These are phyloP conservation scores for Halteria grandinella DNA, from an alignment of 73 alveolate species.

Conservation along the genomic window DNA sequence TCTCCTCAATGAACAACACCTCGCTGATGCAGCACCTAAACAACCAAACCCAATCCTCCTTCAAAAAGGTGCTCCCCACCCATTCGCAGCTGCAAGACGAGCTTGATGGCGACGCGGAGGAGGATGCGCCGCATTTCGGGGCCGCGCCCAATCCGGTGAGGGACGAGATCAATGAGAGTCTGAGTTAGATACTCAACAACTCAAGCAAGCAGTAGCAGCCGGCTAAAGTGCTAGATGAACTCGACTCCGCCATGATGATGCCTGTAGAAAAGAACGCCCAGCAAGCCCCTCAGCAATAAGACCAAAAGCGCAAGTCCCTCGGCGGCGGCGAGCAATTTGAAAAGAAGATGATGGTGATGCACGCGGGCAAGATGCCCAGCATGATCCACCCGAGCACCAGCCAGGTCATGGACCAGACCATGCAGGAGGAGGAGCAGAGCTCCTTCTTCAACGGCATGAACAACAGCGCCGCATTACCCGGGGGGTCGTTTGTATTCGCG, in stretches of 20 bases:
- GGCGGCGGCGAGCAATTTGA: slow-evolving; percentile 70
- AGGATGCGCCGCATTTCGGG: slow-evolving; percentile 63
- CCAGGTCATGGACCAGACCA: slow-evolving; percentile 53
- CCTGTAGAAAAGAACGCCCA: too few relatives aligned
- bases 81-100: slow-evolving; percentile 37
- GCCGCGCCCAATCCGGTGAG: slow-evolving; percentile 3
- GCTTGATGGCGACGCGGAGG: slow-evolving; percentile 64
- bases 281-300: too few relatives aligned
- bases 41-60: slow-evolving; percentile 5
- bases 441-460: slow-evolving; percentile 54
- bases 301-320: slow-evolving; percentile 1
- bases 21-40: slow-evolving; percentile 29
- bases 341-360: slow-evolving; percentile 28
- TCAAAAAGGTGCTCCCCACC: slow-evolving; percentile 55
- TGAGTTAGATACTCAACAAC: too few relatives aligned
- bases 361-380: slow-evolving; percentile 74
- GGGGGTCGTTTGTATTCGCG: background rate
- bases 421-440: slow-evolving; percentile 56
- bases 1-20: too few relatives aligned
- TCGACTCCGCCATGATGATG: too few relatives aligned
- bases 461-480: background rate
- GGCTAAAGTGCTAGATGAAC: too few relatives aligned
- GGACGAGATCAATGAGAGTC: slow-evolving; percentile 28
- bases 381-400: slow-evolving; percentile 56
- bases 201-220: slow-evolving; percentile 17